These are phyloP conservation scores for Incumbomyces delicatus DNA, from an alignment of 2,329 filamentous ascomycete species.

Conservation along the genomic window DNA sequence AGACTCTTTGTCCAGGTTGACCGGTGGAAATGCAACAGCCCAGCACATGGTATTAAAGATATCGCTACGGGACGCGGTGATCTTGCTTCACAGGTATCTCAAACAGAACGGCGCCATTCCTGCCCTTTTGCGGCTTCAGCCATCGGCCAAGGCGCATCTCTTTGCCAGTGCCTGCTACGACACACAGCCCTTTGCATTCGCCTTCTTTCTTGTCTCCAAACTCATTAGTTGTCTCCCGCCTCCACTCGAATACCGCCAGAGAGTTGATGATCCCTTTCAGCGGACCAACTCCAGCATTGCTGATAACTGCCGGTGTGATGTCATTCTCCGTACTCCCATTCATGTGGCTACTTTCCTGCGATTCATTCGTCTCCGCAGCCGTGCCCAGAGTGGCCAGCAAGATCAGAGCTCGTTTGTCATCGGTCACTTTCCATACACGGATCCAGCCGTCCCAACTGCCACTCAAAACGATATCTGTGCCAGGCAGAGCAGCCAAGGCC, in stretches of 20 bases:
- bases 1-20: too few species aligned
- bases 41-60: background rate
- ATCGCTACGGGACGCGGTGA: background rate
- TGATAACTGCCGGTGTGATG: constrained; percentile 18
- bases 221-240: constrained; percentile 55
- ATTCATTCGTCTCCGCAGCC: constrained; percentile 10
- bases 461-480: constrained; percentile 78
- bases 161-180: constrained; percentile 77
- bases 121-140: constrained; percentile 53
- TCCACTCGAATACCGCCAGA: constrained; percentile 75
- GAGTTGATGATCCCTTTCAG: constrained; percentile 69
- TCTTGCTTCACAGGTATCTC: constrained; percentile 53
- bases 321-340: constrained; percentile 35
- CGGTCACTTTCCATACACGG: constrained; percentile 71
- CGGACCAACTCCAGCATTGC: constrained; percentile 12
- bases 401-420: constrained; percentile 73
- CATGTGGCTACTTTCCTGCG: constrained; percentile 20
- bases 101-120: constrained; percentile 80
- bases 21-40: background rate
- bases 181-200: constrained; percentile 54
- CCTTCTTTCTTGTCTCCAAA: constrained; percentile 33
- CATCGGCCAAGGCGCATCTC: constrained; percentile 79
- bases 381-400: constrained; percentile 56
- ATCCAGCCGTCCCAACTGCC: constrained; percentile 92
- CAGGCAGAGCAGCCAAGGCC: constrained; percentile 74